Conservation (phyloP, 345 rosid genomes). For the Lenwebbia sp. region DNA sequence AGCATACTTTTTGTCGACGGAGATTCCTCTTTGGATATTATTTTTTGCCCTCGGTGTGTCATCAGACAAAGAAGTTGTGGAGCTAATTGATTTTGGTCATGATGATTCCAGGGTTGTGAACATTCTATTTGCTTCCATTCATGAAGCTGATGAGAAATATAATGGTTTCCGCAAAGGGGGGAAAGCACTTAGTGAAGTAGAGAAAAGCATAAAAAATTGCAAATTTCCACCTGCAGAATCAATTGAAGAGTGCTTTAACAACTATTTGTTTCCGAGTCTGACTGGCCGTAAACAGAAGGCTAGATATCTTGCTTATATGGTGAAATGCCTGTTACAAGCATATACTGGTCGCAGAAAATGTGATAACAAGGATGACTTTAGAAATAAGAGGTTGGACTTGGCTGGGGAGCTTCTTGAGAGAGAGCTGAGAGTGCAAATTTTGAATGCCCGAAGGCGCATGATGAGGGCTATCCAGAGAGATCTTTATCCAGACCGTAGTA, state of each 20-base stretch:
- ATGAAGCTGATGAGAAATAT: slow-evolving; percentile 51
- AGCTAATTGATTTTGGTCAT: slow-evolving; percentile 41
- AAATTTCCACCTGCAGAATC: slow-evolving; percentile 72
- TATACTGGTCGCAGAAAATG: slow-evolving; percentile 61
- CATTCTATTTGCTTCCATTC: slow-evolving; percentile 49
- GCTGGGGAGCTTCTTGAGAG: slow-evolving; percentile 83
- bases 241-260: slow-evolving; percentile 40
- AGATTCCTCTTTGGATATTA: slow-evolving; percentile 69
- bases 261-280: slow-evolving; percentile 61
- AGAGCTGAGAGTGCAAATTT: slow-evolving; percentile 64
- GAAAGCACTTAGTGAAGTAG: slow-evolving; percentile 27
- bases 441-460: slow-evolving; percentile 71
- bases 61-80: slow-evolving; percentile 60
- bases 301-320: slow-evolving; percentile 79
- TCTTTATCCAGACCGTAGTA: slow-evolving; percentile 47
- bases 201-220: slow-evolving; percentile 24
- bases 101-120: slow-evolving; percentile 45
- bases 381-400: slow-evolving; percentile 77
- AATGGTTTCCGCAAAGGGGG: slow-evolving; percentile 34
- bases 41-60: slow-evolving; percentile 73
- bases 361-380: slow-evolving; percentile 65
- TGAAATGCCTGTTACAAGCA: slow-evolving; percentile 67
- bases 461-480: slow-evolving; percentile 58
- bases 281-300: slow-evolving; percentile 50
- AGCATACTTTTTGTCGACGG: slow-evolving; percentile 58